A percentile compares a stretch with the other conserved stretches of the same genome.
phyloP scores from a whole-genome alignment of 768 basidiomycete genomes.

The Hericium erinaceus region DNA sequence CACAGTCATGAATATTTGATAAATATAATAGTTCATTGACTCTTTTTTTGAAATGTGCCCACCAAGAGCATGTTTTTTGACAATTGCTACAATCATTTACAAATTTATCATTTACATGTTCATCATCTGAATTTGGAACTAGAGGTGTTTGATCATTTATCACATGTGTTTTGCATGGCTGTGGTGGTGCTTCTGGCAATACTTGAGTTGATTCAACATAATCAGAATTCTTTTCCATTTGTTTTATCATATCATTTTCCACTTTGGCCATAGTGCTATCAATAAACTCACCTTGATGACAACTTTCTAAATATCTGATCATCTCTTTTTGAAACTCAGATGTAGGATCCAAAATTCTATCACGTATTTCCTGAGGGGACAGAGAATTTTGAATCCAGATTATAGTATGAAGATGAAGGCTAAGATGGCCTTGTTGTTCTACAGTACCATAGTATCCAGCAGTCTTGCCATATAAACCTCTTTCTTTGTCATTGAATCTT shows the following conservation, averaged over 20 bases:
- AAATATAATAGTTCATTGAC: conserved; percentile 5
- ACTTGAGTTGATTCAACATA: too few species aligned
- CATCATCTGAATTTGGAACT: too few species aligned
- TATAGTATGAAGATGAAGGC: conserved; percentile 16
- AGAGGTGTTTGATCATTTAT: too few species aligned
- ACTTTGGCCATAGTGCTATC: conserved; percentile 1
- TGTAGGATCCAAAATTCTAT: conserved; percentile 3
- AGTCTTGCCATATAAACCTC: conserved; percentile 13
- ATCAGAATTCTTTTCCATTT: too few species aligned
- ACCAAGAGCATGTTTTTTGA: background rate
- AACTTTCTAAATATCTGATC: conserved; percentile 7
- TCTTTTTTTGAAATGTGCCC: background rate
- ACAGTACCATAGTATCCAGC: conserved; percentile 16
- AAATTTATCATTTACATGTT: too few species aligned
- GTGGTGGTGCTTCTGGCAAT: too few species aligned
- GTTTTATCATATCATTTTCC: background rate
- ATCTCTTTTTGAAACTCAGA: conserved; percentile 8
- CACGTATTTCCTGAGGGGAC: conserved; percentile 12
- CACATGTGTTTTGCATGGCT: too few species aligned
- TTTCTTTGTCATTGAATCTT: background rate
- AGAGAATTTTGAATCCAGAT: conserved; percentile 9
- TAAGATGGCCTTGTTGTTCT: conserved; percentile 2
- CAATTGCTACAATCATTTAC: background rate
- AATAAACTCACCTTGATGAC: conserved; percentile 11
- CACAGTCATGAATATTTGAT: conserved; percentile 2